Evolutionary conservation across 2,329 filamentous ascomycete genomes (phyloP), one percentile per base, ranked within the genome.

Genomic region (Daldinia eschscholtzii): DNA sequence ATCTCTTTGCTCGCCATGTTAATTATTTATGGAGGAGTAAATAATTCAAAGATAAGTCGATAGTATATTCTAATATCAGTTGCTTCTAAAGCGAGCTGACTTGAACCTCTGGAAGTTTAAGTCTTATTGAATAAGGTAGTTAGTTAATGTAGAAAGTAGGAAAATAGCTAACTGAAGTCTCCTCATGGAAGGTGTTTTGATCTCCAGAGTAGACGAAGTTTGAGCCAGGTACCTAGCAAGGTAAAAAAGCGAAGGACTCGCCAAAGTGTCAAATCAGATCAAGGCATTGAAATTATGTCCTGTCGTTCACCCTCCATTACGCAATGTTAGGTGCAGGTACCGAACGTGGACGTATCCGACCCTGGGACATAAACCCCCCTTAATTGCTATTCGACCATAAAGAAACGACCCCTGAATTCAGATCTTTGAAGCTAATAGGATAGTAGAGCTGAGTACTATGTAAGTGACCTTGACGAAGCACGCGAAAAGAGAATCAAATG

Each of bases 291-390:
- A 48, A 48, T 48, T 48, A 48, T 48, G 44, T 48, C 44, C 13
- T 48, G 28, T 20, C 44, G 28, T 48, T 28, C 23, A 48, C 44
- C 44, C 44, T 48, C 44, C 44, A 48, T 48, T 48, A 48, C 44
- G 13, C 4, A 12, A 39, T 15, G 13, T 39, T 39, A 39, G 35
- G 39, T 42, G 39, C 18, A 18, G 39, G 44, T 48, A 48, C 37
- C 37, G 6, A 33, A 39, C 44, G 10, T 48, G 23, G 44, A 48
- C 44, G 23, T 48, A 28, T 23, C 23, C 28, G 44, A 26, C 12
- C 12, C 44, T 10, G 44, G 44, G 23, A 46, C 13, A 46, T 46
- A 13, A 15, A 23, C 10, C 18, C 44, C 44, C 44, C 18, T 46
- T 46, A 46, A 46, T 46, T 46, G 18, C 42, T 6, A 46, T 46